Evolutionary conservation across 2,329 filamentous ascomycete genomes (phyloP).

Genomic region (Onygenales sp.): DNA sequence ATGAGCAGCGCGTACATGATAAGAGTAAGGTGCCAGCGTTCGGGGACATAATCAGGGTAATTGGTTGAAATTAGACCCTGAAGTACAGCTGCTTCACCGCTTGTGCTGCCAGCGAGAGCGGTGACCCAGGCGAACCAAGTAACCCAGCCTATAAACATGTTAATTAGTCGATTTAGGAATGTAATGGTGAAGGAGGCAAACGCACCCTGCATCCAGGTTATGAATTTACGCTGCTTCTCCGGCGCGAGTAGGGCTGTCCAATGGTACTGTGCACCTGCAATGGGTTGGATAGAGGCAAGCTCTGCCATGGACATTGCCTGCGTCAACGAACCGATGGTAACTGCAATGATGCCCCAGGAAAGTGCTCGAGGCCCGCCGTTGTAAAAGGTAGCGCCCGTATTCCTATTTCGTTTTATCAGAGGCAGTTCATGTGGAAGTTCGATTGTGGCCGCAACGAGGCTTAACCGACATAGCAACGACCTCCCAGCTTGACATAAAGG

Average conservation of each 20-base stretch:
- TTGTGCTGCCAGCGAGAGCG: conserved; percentile 23
- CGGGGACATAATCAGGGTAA: conserved; percentile 21
- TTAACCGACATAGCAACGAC: conserved; percentile 13
- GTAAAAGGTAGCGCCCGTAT: conserved; percentile 27
- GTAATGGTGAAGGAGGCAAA: not conserved
- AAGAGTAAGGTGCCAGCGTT: conserved; percentile 30
- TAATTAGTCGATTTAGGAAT: not conserved
- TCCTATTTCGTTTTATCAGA: conserved; percentile 1
- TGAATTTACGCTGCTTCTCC: conserved; percentile 18
- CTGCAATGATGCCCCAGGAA: conserved; percentile 23
- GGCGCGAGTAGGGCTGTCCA: conserved; percentile 31
- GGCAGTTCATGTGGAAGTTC: not conserved
- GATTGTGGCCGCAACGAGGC: not conserved
- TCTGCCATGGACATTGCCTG: conserved; percentile 29
- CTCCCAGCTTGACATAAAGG: conserved; percentile 19
- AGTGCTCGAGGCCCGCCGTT: conserved; percentile 24
- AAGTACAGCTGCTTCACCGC: conserved; percentile 25
- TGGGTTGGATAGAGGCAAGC: conserved; percentile 30
- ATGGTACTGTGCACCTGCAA: conserved; percentile 35
- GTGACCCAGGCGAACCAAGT: conserved; percentile 35
- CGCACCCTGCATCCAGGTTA: conserved; percentile 22
- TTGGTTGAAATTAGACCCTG: conserved; percentile 24
- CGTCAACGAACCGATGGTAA: conserved; percentile 19
- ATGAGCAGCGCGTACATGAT: conserved; percentile 29
- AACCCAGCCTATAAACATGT: conserved; percentile 24